phyloP scores from a whole-genome alignment of 257 asterid species.

The Voacanga thouarsii region DNA sequence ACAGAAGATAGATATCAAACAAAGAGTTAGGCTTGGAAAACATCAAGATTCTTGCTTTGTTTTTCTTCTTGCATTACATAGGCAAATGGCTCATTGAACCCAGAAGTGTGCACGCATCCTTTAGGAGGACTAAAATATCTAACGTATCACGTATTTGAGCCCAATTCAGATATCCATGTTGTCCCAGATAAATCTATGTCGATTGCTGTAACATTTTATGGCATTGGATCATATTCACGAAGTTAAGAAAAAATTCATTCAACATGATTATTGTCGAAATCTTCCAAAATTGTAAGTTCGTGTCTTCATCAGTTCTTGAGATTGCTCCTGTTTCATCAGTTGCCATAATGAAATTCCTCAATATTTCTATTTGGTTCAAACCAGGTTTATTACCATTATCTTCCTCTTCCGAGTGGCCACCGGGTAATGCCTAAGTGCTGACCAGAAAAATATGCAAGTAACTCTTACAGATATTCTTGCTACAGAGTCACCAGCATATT shows the following conservation, averaged over 20 bases:
- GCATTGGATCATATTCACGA: not conserved
- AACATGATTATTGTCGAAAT: no score
- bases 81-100: not conserved
- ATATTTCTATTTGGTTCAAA: no score
- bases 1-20: not conserved
- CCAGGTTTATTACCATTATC: no score
- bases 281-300: not conserved
- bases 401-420: no score
- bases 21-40: not conserved
- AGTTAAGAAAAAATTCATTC: not conserved
- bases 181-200: not conserved
- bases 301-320: not conserved
- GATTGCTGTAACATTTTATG: not conserved
- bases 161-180: not conserved
- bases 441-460: no score
- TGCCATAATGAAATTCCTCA: no score
- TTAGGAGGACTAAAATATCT: not conserved
- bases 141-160: no score
- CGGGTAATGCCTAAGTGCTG: no score
- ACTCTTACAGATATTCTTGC: no score
- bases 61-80: not conserved
- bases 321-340: no score
- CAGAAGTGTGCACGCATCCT: not conserved
- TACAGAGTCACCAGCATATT: not conserved
- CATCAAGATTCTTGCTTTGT: not conserved